Evolutionary conservation across 345 rosid genomes (phyloP).

Genomic region (Excoecaria cochinchinensis): DNA sequence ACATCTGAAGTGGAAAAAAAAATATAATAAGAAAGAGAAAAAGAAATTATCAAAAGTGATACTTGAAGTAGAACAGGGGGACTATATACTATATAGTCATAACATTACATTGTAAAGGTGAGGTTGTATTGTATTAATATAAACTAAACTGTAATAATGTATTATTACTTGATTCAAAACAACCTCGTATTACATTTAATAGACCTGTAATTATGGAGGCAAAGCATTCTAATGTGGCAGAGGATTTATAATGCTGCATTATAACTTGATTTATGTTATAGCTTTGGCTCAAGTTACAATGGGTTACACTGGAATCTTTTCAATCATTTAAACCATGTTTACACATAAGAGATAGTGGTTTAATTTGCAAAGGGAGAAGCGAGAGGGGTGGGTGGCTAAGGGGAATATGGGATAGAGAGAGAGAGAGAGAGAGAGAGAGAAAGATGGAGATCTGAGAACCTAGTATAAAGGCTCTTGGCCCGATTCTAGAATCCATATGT

Average conservation of each 20-base stretch:
- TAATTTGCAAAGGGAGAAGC: not conserved
- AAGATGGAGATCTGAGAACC: not conserved
- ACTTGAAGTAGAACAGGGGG: too few relatives aligned
- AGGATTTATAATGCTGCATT: not conserved
- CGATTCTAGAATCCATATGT: not conserved
- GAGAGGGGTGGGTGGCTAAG: not conserved
- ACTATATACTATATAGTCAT: too few relatives aligned
- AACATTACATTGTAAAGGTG: too few relatives aligned
- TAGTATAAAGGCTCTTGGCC: not conserved
- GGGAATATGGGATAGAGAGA: not conserved
- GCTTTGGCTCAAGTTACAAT: not conserved
- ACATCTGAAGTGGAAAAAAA: too few relatives aligned
- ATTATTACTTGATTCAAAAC: too few relatives aligned
- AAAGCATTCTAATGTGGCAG: not conserved
- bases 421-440: not conserved
- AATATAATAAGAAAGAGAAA: too few relatives aligned
- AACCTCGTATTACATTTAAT: too few relatives aligned
- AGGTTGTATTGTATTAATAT: too few relatives aligned
- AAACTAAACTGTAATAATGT: too few relatives aligned
- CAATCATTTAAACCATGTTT: not conserved
- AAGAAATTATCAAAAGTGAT: too few relatives aligned
- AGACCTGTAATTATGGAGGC: too few relatives aligned
- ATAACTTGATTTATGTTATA: not conserved
- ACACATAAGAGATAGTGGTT: not conserved
- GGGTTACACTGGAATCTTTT: not conserved